Conservation (phyloP, 164 flowering plant species). For the Aristolochia contorta region DNA sequence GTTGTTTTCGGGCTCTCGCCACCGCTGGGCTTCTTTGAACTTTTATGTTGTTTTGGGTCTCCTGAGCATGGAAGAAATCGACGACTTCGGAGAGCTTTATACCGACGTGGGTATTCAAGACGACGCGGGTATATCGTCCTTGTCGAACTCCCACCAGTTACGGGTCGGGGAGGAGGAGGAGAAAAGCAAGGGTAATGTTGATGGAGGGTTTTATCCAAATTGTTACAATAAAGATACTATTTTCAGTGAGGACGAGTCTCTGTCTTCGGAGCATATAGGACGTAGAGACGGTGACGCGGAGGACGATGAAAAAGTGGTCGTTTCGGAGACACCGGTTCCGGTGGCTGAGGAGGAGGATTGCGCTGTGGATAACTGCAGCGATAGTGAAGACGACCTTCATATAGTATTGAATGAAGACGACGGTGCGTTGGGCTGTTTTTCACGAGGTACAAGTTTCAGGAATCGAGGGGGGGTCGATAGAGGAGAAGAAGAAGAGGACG, state of each 20-base stretch:
- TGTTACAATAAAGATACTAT: background rate
- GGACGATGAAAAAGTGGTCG: background rate
- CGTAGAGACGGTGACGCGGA: background rate
- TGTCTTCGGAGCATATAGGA: background rate
- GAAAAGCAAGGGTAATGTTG: background rate
- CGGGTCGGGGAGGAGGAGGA: too few relatives aligned
- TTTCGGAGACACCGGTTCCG: background rate
- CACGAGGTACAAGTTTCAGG: background rate
- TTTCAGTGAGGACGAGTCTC: conserved; percentile 2
- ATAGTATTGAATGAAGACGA: conserved; percentile 44
- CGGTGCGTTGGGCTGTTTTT: conserved; percentile 5
- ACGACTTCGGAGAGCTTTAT: conserved; percentile 71
- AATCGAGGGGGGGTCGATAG: conserved; percentile 10
- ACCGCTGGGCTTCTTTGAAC: too few relatives aligned
- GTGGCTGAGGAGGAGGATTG: conserved; percentile 4
- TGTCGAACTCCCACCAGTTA: too few relatives aligned
- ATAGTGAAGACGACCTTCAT: conserved; percentile 50
- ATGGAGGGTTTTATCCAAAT: background rate
- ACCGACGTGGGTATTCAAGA: conserved; percentile 43
- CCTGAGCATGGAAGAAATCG: conserved; percentile 19
- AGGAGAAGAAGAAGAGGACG: conserved; percentile 16
- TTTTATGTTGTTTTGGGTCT: background rate
- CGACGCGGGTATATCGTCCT: conserved; percentile 7
- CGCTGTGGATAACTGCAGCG: conserved; percentile 24
- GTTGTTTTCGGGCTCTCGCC: too few relatives aligned